A percentile compares a stretch with the other conserved stretches of the same genome.
Evolutionary conservation across 306 rosid genomes (phyloP).

Genomic region (Trichosanthes truncata): DNA sequence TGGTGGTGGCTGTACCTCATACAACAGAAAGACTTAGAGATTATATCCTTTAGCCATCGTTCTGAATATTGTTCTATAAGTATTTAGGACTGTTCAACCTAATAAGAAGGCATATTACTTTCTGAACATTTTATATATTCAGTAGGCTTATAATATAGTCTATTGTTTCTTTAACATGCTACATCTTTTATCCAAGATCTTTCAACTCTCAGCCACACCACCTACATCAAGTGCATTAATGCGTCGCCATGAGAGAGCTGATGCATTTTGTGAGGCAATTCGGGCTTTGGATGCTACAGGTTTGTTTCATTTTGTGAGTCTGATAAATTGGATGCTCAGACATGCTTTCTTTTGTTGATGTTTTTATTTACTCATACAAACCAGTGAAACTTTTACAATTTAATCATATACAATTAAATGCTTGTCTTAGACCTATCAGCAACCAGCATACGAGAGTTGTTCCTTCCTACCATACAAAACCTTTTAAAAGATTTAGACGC

Average conservation of each 20-base stretch:
- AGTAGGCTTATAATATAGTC: slow-evolving; percentile 7
- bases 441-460: slow-evolving; percentile 58
- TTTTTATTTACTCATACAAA: neutral
- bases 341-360: neutral
- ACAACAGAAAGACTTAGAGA: slow-evolving; percentile 84
- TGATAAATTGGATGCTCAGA: neutral
- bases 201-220: slow-evolving; percentile 55
- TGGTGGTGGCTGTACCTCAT: slow-evolving; percentile 88
- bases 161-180: slow-evolving; percentile 52
- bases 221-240: slow-evolving; percentile 44
- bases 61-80: neutral
- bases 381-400: slow-evolving; percentile 4
- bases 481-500: slow-evolving; percentile 67
- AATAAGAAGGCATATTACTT: slow-evolving; percentile 14
- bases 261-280: slow-evolving; percentile 93
- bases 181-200: slow-evolving; percentile 97
- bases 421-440: slow-evolving; percentile 59
- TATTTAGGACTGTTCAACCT: neutral
- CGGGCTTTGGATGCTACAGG: slow-evolving; percentile 98
- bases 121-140: neutral
- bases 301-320: slow-evolving; percentile 9
- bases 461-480: slow-evolving; percentile 81
- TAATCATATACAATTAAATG: slow-evolving; percentile 9
- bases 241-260: slow-evolving; percentile 58
- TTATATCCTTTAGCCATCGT: slow-evolving; percentile 64